These are phyloP conservation scores for Epicoccum nigrum DNA, from an alignment of 2,329 filamentous ascomycete genomes.

Conservation along the genomic window DNA sequence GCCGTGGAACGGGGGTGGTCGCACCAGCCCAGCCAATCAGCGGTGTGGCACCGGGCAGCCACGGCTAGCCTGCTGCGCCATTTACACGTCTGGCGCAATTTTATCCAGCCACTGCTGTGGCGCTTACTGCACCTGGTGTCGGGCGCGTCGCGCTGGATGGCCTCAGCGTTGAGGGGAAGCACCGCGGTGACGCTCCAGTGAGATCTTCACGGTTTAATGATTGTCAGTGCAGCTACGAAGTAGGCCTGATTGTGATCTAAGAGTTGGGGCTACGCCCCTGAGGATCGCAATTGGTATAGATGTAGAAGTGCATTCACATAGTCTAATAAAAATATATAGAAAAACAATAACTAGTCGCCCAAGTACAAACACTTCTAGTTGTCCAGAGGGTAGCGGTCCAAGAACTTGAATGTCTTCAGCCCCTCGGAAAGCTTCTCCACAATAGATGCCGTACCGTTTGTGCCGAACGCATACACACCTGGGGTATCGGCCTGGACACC, in stretches of 20 bases:
- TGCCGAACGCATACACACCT: conserved; percentile 42
- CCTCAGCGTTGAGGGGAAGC: not conserved
- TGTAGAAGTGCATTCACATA: not conserved
- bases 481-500: conserved; percentile 53
- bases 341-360: not conserved
- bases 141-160: conserved; percentile 4
- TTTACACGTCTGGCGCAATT: not conserved
- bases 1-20: conserved; percentile 6
- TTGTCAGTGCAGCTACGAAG: not conserved
- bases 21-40: conserved; percentile 9
- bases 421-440: conserved; percentile 53
- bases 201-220: not conserved
- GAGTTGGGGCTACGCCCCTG: too few relatives aligned
- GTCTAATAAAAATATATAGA: not conserved
- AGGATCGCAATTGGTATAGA: too few relatives aligned
- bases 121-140: not conserved
- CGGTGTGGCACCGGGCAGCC: conserved; percentile 8
- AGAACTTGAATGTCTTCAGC: conserved; percentile 69
- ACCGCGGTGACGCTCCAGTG: not conserved
- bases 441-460: conserved; percentile 23
- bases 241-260: too few relatives aligned
- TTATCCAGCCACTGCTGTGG: not conserved
- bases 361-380: conserved; percentile 3
- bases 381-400: conserved; percentile 68
- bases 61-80: not conserved